These are phyloP conservation scores for Rhododendron williamsianum DNA, from an alignment of 148 eudicot species.

Conservation along the genomic window DNA sequence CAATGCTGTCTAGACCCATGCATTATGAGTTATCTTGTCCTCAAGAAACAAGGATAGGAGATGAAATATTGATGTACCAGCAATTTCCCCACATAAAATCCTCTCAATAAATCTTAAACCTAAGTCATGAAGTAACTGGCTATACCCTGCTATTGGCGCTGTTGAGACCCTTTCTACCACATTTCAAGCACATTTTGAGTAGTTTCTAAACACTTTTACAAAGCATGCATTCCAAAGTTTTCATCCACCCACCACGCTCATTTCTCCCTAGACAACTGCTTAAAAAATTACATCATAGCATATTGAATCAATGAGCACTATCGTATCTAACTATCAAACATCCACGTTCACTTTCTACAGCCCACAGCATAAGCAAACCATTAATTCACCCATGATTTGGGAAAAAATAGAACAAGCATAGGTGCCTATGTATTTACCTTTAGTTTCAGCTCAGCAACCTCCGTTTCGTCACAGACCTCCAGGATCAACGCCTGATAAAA, in stretches of 20 bases:
- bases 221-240: not conserved
- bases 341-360: not conserved
- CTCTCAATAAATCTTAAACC: not conserved
- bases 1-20: not conserved
- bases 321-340: not conserved
- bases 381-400: not conserved
- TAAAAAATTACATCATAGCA: not conserved
- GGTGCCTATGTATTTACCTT: slow-evolving; percentile 42
- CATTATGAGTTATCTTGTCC: not conserved
- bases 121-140: not conserved
- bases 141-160: not conserved
- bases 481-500: slow-evolving; percentile 53
- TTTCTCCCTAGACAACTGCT: not conserved
- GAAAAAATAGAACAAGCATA: not conserved
- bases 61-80: not conserved
- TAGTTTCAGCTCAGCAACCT: slow-evolving; percentile 76
- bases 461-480: slow-evolving; percentile 82
- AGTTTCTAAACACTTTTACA: not conserved
- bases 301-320: not conserved
- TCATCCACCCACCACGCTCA: not conserved
- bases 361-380: not conserved
- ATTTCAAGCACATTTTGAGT: not conserved
- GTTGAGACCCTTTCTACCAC: not conserved
- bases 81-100: not conserved
- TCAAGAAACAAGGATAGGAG: not conserved